Percentiles rank a stretch among this genome's conserved stretches.
phyloP scores from a whole-genome alignment of 768 basidiomycete species.

The Coprinopsis marcescibilis region DNA sequence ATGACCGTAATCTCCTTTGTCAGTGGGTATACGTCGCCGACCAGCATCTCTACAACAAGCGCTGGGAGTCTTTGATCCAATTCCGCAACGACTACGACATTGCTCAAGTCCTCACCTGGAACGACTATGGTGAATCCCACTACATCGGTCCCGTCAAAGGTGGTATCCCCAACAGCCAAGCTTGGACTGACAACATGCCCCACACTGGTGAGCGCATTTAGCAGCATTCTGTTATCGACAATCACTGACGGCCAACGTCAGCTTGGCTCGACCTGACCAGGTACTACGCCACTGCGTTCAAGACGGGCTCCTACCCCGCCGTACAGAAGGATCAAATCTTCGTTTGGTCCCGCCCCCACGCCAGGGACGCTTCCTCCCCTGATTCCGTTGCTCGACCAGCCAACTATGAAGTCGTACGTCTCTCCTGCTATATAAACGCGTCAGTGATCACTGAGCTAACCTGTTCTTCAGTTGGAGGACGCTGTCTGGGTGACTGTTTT shows the following conservation, averaged over 20 bases:
- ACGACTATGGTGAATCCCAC: slow-evolving; percentile 73
- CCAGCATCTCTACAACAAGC: slow-evolving; percentile 56
- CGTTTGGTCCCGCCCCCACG: slow-evolving; percentile 69
- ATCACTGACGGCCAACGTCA: slow-evolving; percentile 16
- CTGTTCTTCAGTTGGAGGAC: slow-evolving; percentile 46
- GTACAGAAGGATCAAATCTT: slow-evolving; percentile 57
- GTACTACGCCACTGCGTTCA: slow-evolving; percentile 68
- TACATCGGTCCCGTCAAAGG: slow-evolving; percentile 78
- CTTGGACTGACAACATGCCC: slow-evolving; percentile 66
- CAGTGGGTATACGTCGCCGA: slow-evolving; percentile 70
- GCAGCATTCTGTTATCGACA: slow-evolving; percentile 10
- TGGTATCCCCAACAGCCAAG: slow-evolving; percentile 62
- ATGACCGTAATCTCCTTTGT: slow-evolving; percentile 2
- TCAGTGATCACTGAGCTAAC: not conserved
- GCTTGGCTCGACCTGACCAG: slow-evolving; percentile 63
- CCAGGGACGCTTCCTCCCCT: slow-evolving; percentile 44
- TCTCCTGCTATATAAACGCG: too few species aligned
- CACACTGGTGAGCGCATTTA: slow-evolving; percentile 47
- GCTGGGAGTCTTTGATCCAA: slow-evolving; percentile 62
- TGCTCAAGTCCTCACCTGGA: slow-evolving; percentile 63
- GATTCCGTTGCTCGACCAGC: slow-evolving; percentile 52
- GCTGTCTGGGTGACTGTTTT: slow-evolving; percentile 66
- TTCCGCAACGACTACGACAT: slow-evolving; percentile 56
- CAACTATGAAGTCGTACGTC: slow-evolving; percentile 51
- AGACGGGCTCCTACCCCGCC: slow-evolving; percentile 56